Evolutionary conservation across 2,329 filamentous ascomycete species (phyloP), one percentile per base, ranked within the genome.

Genomic region (Monosporascus cannonballus): DNA sequence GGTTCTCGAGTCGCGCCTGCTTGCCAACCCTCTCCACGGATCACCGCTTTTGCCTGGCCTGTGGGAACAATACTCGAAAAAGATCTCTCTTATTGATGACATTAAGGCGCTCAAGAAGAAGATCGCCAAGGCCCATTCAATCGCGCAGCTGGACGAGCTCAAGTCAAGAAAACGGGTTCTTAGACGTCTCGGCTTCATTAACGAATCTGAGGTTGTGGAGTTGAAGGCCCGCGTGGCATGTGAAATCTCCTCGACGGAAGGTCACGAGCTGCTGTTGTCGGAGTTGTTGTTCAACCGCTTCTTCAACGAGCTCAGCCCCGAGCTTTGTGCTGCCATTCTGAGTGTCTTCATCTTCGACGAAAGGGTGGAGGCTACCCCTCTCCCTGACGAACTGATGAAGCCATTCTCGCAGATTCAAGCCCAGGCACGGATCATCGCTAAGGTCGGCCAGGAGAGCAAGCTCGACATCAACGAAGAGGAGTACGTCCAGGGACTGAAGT

Each of bases 271-370:
- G 42, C 85, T 99, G 58, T 80, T 99, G 5, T 91, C 89, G 14
- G 94, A 99, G 71, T 78, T 99, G 27, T 80, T 99, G 1, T 97
- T 99, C 72, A 95, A 97, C 70, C 84, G 92, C 39, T 97, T 96
- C 79, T 99, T 99, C 80, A 99, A 97, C 68, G 92, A 96, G 66
- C 76, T 97, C 44, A 85, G 85, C 0, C 91, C 94, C 0, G 93
- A 97, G 69, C 81, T 93, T 59, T 89, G 87, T 62, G 94, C 94
- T 1, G 83, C 93, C 0, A 84, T 92, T 6, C 79, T 99, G 54
- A 95, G 90, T 63, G 92, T 90, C 66, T 97, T 99, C 73, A 94
- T 99, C 59, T 96, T 97, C 61, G 95, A 99, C 67, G 94, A 99
- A 73, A 96, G 95, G 77, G 85, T 89, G 47, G 88, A 93, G 62